Conservation (phyloP, 2,329 filamentous ascomycete species). For the Botrytis fabae region DNA sequence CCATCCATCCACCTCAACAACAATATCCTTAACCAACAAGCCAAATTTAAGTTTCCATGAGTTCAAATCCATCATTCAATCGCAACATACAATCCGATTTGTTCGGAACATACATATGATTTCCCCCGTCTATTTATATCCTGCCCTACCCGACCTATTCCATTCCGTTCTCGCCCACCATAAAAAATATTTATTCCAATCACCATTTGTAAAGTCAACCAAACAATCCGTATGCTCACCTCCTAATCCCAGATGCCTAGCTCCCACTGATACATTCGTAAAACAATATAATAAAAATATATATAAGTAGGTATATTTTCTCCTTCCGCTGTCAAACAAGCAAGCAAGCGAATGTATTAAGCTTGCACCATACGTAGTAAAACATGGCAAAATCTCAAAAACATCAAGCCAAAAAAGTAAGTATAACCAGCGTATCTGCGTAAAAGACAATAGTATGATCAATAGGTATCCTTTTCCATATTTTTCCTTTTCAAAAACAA, state of each 20-base stretch:
- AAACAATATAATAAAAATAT: constrained; percentile 8
- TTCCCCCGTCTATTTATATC: constrained; percentile 17
- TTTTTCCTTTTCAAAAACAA: constrained; percentile 1
- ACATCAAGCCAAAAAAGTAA: constrained; percentile 20
- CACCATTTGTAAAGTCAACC: constrained; percentile 14
- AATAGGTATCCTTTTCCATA: constrained; percentile 22
- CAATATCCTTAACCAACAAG: neutral
- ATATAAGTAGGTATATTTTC: constrained; percentile 4
- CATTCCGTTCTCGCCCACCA: neutral
- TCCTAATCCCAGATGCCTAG: neutral
- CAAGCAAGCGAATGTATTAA: constrained; percentile 10
- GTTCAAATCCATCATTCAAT: neutral
- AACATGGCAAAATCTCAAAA: constrained; percentile 2
- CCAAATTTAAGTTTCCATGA: neutral
- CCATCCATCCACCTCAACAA: neutral
- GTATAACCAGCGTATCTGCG: constrained; percentile 16
- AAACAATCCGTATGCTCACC: neutral
- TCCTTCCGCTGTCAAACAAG: neutral
- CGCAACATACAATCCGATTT: neutral
- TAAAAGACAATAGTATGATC: constrained; percentile 19
- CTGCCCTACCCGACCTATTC: neutral
- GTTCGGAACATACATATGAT: constrained; percentile 1
- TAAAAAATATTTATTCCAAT: neutral
- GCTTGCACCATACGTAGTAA: constrained; percentile 11
- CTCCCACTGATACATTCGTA: neutral